These are phyloP conservation scores for Vaccinium vitisidaea DNA, from an alignment of 148 eudicot genomes.

Conservation along the genomic window DNA sequence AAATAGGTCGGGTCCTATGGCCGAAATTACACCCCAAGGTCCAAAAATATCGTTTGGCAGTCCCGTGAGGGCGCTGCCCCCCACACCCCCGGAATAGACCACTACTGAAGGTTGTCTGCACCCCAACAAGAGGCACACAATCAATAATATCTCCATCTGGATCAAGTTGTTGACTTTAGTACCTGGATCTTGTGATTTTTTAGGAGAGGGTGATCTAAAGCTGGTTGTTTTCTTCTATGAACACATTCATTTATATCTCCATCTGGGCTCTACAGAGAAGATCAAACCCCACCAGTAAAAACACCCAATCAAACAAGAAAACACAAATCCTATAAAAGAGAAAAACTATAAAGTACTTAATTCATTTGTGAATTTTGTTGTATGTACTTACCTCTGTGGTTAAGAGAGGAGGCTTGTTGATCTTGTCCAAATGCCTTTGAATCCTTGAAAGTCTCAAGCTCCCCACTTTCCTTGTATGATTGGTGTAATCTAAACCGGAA, in stretches of 20 bases:
- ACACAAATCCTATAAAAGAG: no score
- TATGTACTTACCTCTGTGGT: constrained; percentile 60
- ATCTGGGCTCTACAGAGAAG: constrained; percentile 76
- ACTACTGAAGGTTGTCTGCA: no score
- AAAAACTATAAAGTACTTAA: not conserved
- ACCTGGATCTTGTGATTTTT: constrained; percentile 99
- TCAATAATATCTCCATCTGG: no score
- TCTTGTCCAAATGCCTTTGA: constrained; percentile 65
- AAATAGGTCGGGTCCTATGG: no score
- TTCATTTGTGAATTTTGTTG: not conserved
- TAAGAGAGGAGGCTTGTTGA: constrained; percentile 74
- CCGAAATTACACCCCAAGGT: no score
- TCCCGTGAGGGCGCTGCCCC: no score
- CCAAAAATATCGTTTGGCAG: no score
- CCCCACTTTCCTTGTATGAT: constrained; percentile 58
- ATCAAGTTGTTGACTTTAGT: constrained; percentile 1
- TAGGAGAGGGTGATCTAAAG: constrained; percentile 94
- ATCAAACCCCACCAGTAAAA: no score
- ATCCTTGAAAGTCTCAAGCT: constrained; percentile 79
- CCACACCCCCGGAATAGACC: no score
- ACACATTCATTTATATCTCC: constrained; percentile 95
- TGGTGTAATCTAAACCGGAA: constrained; percentile 56
- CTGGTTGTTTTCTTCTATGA: constrained; percentile 73
- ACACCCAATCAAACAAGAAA: not conserved
- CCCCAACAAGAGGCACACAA: no score